These are phyloP conservation scores for Suillus spraguei DNA, from an alignment of 768 basidiomycete species.

Conservation along the genomic window DNA sequence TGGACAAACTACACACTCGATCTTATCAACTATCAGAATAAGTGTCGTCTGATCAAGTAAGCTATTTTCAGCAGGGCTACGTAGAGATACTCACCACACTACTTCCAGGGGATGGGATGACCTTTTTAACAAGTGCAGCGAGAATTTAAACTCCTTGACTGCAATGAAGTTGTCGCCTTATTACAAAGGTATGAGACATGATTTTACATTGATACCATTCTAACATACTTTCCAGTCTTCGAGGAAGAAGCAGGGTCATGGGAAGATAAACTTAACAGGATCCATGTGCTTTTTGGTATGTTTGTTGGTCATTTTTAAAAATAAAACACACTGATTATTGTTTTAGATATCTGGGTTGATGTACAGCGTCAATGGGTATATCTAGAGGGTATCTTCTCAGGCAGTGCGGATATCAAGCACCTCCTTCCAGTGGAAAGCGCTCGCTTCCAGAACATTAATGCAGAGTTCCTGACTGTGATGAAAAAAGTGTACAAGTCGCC, in stretches of 20 bases:
- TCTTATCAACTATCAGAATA: slow-evolving; percentile 97
- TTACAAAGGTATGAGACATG: slow-evolving; percentile 74
- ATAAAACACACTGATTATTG: slow-evolving; percentile 7
- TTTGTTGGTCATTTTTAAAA: neutral
- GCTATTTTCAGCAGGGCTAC: slow-evolving; percentile 17
- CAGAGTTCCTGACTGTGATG: slow-evolving; percentile 98
- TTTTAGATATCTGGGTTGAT: slow-evolving; percentile 95
- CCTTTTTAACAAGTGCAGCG: slow-evolving; percentile 94
- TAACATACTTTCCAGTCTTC: slow-evolving; percentile 56
- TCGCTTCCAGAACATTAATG: slow-evolving; percentile 98
- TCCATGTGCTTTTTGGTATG: slow-evolving; percentile 94
- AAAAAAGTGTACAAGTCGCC: slow-evolving; percentile 99
- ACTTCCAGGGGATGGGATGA: slow-evolving; percentile 89
- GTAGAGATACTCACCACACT: slow-evolving; percentile 14
- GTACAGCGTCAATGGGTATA: slow-evolving; percentile 99
- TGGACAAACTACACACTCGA: slow-evolving; percentile 97
- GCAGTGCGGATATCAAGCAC: slow-evolving; percentile 99
- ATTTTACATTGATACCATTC: neutral
- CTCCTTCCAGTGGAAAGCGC: slow-evolving; percentile 95
- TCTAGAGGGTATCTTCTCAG: slow-evolving; percentile 99
- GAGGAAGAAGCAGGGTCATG: slow-evolving; percentile 93
- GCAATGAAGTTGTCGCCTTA: slow-evolving; percentile 99
- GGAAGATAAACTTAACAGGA: slow-evolving; percentile 96
- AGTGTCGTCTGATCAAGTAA: slow-evolving; percentile 91
- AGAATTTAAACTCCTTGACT: slow-evolving; percentile 92